Evolutionary conservation across 371 early-diverging fungal genomes (phyloP).

Genomic region (Mortierella sp.): DNA sequence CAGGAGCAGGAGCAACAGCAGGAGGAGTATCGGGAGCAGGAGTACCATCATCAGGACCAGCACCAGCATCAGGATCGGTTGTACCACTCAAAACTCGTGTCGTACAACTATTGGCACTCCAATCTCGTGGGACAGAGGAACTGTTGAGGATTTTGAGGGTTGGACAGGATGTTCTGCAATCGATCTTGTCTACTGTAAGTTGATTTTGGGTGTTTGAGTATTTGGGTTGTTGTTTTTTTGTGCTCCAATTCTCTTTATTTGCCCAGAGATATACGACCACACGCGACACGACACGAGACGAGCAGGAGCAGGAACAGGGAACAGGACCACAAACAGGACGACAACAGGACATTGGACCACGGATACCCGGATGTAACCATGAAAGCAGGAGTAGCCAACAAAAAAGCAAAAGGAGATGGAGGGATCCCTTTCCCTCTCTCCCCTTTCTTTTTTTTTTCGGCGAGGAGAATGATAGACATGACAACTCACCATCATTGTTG

Average conservation of each 20-base stretch:
- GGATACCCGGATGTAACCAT: no score
- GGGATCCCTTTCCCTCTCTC: no score
- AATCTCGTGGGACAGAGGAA: slow-evolving; percentile 40
- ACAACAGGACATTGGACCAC: no score
- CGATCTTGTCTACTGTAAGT: slow-evolving; percentile 53
- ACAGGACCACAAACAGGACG: neutral
- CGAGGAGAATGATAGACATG: no score
- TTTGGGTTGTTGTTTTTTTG: neutral
- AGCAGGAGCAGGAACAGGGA: neutral
- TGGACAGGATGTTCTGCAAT: slow-evolving; percentile 46
- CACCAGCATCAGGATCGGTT: slow-evolving; percentile 23
- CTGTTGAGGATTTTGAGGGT: slow-evolving; percentile 44
- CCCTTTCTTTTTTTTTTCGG: no score
- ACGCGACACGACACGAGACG: no score
- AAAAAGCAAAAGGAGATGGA: no score
- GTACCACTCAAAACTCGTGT: slow-evolving; percentile 55
- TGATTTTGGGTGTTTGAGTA: neutral
- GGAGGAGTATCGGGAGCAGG: no score
- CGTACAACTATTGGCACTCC: slow-evolving; percentile 55
- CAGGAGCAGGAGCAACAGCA: no score
- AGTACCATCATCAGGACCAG: slow-evolving; percentile 10
- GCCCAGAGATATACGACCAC: no score
- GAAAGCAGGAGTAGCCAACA: no score
- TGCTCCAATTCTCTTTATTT: no score
- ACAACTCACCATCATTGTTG: neutral